Base-by-base conservation (phyloP, 2,329 filamentous ascomycete genomes). In the Penicillium janthinellum region DNA sequence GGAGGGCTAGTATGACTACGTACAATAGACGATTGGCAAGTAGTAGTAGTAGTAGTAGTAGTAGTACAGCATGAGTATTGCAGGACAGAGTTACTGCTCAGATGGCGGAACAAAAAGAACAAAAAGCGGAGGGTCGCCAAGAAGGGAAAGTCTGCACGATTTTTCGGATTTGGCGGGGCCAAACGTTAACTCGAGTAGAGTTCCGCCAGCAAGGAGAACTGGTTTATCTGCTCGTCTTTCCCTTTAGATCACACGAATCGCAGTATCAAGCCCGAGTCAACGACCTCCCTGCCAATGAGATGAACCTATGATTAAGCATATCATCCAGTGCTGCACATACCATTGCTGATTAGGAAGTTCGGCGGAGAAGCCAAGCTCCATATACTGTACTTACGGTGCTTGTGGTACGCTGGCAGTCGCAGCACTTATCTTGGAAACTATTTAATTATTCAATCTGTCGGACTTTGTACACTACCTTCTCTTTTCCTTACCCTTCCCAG, bases 81-180 rank as follows among this genome's bases (percentile, higher is more conserved):
- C 22, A 22, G 22, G 3, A 22, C 22, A 3, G 22, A 22, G 22
- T 22, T 22, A 22, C 22, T 22, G 22, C 22, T 22, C 25, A 22
- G 11, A 28, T 7, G 4, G 10, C 15, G 31, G 54, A 35, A 25
- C 34, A 44, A 49, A 49, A 52, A n/a, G 42, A 50, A 20, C 20
- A 44, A 54, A 67, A 62, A 64, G 52, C 57, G 51, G 62, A 44
- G 47, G 58, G 53, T 56, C 57, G 60, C 67, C 70, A 55, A 73
- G 70, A 76, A 74, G 65, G 75, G 75, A 76, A 77, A 67, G 72
- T 76, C 73, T 67, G 68, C 68, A 75, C 73, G 74, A 73, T 42
- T 56, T 56, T 44, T 14, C 47, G 49, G 52, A 37, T 63, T 56
- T 55, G 56, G 52, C 63, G 45, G 64, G 68, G 64, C 63, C 60